phyloP scores from a whole-genome alignment of 2,329 filamentous ascomycete species.

The Ilyonectria sp. region DNA sequence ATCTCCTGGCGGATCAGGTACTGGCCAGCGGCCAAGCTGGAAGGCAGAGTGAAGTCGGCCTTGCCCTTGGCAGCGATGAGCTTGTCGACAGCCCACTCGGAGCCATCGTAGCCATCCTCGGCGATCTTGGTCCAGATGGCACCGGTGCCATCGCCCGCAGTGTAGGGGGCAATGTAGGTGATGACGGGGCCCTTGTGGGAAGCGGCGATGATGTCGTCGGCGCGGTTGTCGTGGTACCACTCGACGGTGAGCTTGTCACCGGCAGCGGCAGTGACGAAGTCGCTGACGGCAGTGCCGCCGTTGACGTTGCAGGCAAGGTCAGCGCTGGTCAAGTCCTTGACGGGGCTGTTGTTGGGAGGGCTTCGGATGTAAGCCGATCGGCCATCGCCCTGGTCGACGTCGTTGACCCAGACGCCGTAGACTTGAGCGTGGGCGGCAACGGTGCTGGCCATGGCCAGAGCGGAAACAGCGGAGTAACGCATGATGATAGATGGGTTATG shows the following conservation, averaged over 20 bases:
- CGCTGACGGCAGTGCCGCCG: conserved; percentile 52
- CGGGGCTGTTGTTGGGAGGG: conserved; percentile 60
- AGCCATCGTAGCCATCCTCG: conserved; percentile 55
- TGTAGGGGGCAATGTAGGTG: conserved; percentile 66
- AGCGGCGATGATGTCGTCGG: conserved; percentile 67
- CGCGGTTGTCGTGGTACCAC: conserved; percentile 66
- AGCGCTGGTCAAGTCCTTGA: conserved; percentile 61
- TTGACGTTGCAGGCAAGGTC: conserved; percentile 63
- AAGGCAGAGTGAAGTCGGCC: conserved; percentile 63
- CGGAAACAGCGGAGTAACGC: conserved; percentile 53
- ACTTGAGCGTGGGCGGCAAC: conserved; percentile 63
- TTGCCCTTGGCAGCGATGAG: conserved; percentile 66
- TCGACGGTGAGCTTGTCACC: conserved; percentile 65
- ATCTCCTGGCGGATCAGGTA: conserved; percentile 71
- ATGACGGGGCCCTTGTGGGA: conserved; percentile 69
- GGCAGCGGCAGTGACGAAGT: conserved; percentile 60
- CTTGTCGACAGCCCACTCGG: conserved; percentile 60
- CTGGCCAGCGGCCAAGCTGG: conserved; percentile 62
- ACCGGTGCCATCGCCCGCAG: conserved; percentile 59
- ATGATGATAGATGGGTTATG: conserved; percentile 48
- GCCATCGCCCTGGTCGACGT: conserved; percentile 60
- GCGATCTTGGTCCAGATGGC: conserved; percentile 66
- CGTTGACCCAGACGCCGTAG: conserved; percentile 64
- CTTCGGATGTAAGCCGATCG: conserved; percentile 60
- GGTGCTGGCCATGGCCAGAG: conserved; percentile 55